Percentiles rank a stretch among this genome's conserved stretches.
Conservation (phyloP, 176 grass and related monocot species). For the Rhipidocladum racemiflorum region DNA sequence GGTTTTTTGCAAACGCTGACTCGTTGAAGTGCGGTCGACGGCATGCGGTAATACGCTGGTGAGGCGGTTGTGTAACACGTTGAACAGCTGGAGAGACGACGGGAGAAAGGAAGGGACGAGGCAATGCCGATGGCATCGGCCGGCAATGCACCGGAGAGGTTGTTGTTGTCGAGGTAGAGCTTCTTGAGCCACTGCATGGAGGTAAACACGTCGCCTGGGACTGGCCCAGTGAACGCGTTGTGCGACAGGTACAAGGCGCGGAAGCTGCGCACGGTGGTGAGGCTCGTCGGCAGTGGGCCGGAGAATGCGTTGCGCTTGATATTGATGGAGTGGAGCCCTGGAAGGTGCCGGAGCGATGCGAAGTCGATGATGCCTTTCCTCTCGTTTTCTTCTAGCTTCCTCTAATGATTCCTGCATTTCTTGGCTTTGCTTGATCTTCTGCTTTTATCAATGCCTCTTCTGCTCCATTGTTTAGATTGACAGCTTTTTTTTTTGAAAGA, state of each 20-base stretch:
- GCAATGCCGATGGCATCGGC: slow-evolving; percentile 38
- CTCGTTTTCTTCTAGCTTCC: slow-evolving; percentile 47
- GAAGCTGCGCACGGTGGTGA: slow-evolving; percentile 30
- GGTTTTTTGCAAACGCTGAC: slow-evolving; percentile 60
- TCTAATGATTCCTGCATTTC: slow-evolving; percentile 31
- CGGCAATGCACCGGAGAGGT: slow-evolving; percentile 50
- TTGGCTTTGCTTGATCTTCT: slow-evolving; percentile 28
- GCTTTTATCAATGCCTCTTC: slow-evolving; percentile 36
- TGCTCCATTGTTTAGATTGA: slow-evolving; percentile 52
- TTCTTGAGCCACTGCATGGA: slow-evolving; percentile 67
- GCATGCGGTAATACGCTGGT: slow-evolving; percentile 36
- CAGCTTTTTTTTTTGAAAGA: no score
- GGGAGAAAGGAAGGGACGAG: slow-evolving; percentile 39
- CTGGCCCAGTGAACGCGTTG: slow-evolving; percentile 51
- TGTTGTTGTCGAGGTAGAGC: slow-evolving; percentile 74
- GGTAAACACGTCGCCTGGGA: slow-evolving; percentile 51
- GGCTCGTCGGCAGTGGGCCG: slow-evolving; percentile 45
- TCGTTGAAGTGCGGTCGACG: slow-evolving; percentile 37
- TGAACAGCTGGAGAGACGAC: slow-evolving; percentile 48
- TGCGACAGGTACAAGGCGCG: slow-evolving; percentile 62
- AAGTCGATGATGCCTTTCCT: slow-evolving; percentile 52
- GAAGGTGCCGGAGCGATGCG: slow-evolving; percentile 42
- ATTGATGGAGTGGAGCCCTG: slow-evolving; percentile 49
- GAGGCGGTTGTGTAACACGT: slow-evolving; percentile 68
- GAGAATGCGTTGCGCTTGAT: slow-evolving; percentile 55